Conservation (phyloP, 176 grass and related monocot species). For the Triticum turgidum region DNA sequence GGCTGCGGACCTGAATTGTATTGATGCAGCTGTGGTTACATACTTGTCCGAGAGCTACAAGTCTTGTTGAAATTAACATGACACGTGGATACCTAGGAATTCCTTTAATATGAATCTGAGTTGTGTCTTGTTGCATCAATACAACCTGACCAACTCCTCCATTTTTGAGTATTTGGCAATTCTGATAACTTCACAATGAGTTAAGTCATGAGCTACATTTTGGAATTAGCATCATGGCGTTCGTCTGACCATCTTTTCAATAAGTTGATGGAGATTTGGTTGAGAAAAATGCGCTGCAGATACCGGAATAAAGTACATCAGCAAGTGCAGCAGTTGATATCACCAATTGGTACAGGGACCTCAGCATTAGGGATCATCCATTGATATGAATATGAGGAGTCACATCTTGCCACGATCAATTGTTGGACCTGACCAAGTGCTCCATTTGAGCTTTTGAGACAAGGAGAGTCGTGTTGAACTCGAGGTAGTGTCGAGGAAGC, state of each 20-base stretch:
- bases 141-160: constrained; percentile 1
- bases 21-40: not conserved
- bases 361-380: constrained; percentile 16
- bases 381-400: not conserved
- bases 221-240: constrained; percentile 19
- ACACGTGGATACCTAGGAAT: constrained; percentile 4
- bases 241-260: constrained; percentile 17
- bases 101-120: constrained; percentile 19
- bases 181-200: constrained; percentile 5
- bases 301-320: constrained; percentile 5
- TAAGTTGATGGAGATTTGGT: constrained; percentile 15
- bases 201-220: not conserved
- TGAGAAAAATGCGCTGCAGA: not conserved
- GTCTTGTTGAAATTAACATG: constrained; percentile 17
- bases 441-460: constrained; percentile 16
- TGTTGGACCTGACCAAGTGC: not conserved
- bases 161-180: not conserved
- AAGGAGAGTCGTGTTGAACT: not conserved
- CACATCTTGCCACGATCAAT: constrained; percentile 17
- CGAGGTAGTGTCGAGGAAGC: constrained; percentile 12
- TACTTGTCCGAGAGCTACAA: constrained; percentile 11
- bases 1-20: not conserved
- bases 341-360: not conserved
- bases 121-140: constrained; percentile 17
- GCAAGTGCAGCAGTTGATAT: not conserved